A percentile compares a stretch with the other conserved stretches of the same genome.
Conservation (phyloP, 2,329 filamentous ascomycete species). For the Ascochyta rabiei region DNA sequence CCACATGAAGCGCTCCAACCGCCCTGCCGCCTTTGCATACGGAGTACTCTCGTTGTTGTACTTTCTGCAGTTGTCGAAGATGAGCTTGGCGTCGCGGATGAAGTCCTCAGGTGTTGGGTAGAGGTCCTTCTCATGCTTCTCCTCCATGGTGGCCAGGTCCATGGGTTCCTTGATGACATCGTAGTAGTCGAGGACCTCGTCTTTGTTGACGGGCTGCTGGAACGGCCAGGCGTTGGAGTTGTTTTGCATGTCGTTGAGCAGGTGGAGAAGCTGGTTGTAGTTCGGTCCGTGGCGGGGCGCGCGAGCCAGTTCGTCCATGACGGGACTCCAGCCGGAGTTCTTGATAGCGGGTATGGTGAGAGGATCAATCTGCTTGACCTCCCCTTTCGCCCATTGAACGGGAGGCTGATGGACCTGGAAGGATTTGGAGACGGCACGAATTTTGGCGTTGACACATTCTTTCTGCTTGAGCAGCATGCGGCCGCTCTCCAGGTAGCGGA, state of each 20-base stretch:
- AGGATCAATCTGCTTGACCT: constrained; percentile 74
- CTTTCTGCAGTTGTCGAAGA: constrained; percentile 92
- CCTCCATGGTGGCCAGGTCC: constrained; percentile 95
- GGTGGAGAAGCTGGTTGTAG: constrained; percentile 89
- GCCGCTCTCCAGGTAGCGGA: constrained; percentile 90
- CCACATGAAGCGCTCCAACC: constrained; percentile 95
- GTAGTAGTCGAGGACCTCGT: constrained; percentile 98
- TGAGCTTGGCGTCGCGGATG: constrained; percentile 81
- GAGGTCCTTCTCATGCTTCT: constrained; percentile 89
- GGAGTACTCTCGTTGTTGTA: constrained; percentile 97
- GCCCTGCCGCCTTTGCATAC: constrained; percentile 94
- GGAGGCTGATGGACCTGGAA: constrained; percentile 88
- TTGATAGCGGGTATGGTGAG: constrained; percentile 85
- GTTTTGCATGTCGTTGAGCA: constrained; percentile 95
- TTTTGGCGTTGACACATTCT: constrained; percentile 92
- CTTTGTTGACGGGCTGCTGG: constrained; percentile 87
- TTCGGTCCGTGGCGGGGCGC: constrained; percentile 95
- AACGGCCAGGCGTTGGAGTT: constrained; percentile 95
- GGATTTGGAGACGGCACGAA: constrained; percentile 85
- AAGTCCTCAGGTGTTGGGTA: constrained; percentile 94
- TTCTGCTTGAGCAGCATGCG: constrained; percentile 98
- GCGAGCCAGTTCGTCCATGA: constrained; percentile 96
- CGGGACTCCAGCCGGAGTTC: constrained; percentile 90
- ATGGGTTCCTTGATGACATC: constrained; percentile 98
- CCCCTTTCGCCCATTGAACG: constrained; percentile 79